A percentile compares a stretch with the other conserved stretches of the same genome.
phyloP scores from a whole-genome alignment of 2,329 filamentous ascomycete species.

The Hypoxylon sp. region DNA sequence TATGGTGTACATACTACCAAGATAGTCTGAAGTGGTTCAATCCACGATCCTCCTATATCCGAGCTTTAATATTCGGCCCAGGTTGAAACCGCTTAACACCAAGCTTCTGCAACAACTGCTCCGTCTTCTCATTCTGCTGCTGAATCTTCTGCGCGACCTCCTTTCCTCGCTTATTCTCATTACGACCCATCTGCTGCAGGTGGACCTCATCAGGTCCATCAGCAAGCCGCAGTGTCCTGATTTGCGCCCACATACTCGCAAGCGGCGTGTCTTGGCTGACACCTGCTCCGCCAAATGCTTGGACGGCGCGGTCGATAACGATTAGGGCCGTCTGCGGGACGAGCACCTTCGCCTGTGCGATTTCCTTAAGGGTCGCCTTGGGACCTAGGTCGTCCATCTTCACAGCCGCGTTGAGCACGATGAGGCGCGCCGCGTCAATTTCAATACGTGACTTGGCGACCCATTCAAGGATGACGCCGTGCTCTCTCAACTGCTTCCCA shows the following conservation, averaged over 20 bases:
- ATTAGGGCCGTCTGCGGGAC: constrained; percentile 82
- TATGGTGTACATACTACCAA: too few relatives aligned
- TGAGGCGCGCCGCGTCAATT: constrained; percentile 88
- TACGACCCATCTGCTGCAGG: constrained; percentile 79
- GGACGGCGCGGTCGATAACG: constrained; percentile 93
- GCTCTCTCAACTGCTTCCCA: constrained; percentile 83
- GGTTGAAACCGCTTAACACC: constrained; percentile 56
- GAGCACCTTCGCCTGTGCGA: constrained; percentile 93
- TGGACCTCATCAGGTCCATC: constrained; percentile 98
- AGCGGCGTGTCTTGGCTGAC: constrained; percentile 95
- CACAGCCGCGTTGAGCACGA: constrained; percentile 93
- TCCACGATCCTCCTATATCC: constrained; percentile 50
- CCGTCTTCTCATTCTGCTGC: constrained; percentile 70
- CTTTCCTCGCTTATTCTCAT: constrained; percentile 77
- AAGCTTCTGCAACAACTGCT: constrained; percentile 71
- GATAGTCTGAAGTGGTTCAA: background rate
- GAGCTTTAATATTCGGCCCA: constrained; percentile 60
- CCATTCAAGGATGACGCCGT: constrained; percentile 95
- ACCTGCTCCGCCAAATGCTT: constrained; percentile 89
- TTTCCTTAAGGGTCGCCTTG: constrained; percentile 90
- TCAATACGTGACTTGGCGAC: constrained; percentile 92
- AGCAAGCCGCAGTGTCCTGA: constrained; percentile 83
- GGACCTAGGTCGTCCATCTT: constrained; percentile 91
- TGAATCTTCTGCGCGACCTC: constrained; percentile 69
- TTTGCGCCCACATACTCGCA: constrained; percentile 81